Percentiles rank a stretch among this genome's conserved stretches.
Conservation (phyloP, 306 rosid genomes). For the cucumber (Cucumis sativus) region Cucumber_9930_V3 NC_026657.2:722001-722500, state of each 20-base stretch:
- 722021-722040: neutral
- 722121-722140: neutral
- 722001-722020: neutral
- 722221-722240: slow-evolving; percentile 44
- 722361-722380: slow-evolving; percentile 52
- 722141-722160: neutral
- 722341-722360: slow-evolving; percentile 66
- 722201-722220: neutral
- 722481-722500: slow-evolving; percentile 11
- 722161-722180: neutral
- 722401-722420: slow-evolving; percentile 36
- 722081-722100: neutral
- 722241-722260: slow-evolving; percentile 43
- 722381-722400: slow-evolving; percentile 43
- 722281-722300: slow-evolving; percentile 46
- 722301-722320: slow-evolving; percentile 47
- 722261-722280: slow-evolving; percentile 37
- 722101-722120: neutral
- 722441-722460: slow-evolving; percentile 12
- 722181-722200: neutral
- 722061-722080: neutral
- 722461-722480: slow-evolving; percentile 19
- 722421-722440: slow-evolving; percentile 32
- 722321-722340: slow-evolving; percentile 55
- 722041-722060: neutral